Base-by-base conservation (phyloP, 1,284 basidiomycete genomes). In the Cutaneotrichosporon cavernicola region DNA sequence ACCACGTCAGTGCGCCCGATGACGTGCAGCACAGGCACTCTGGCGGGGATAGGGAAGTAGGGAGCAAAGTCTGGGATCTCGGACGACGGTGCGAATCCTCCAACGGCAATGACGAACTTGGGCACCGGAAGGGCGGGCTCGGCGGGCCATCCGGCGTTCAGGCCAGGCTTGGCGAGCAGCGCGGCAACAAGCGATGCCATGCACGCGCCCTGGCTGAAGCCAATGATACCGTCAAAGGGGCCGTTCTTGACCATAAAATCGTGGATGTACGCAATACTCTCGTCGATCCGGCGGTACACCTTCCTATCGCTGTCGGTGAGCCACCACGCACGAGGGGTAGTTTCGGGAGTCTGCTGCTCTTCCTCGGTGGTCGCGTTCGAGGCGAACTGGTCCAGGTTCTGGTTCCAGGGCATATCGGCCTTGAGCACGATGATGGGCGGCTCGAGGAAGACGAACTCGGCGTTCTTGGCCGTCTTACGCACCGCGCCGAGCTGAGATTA, bases 191-290 rank as follows among this genome's bases (percentile, higher is more conserved):
- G 73, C 7, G 86, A 87, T 32, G 90, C 91, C 82, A 93, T 86
- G 14, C 86, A 87, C 16, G 89, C 91, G 34, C 91, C 91, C 81
- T 94, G 91, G 62, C 89, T 90, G 79, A 92, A 92, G 9, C 90
- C 91, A 75, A 94, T 87, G 18, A 94, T 84, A 34, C 91, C 92
- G 62, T 83, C 81, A 55, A 83, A 84, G 0, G 81, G 81, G 5
- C 73, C 76, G 49, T 82, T 74, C 61, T 78, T 74, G 51, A 77
- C 70, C 64, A 83, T 65, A 36, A 80, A 78, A 30, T 81, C 80
- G 70, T 71, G 84, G 62, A 84, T 63, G 70, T 81, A 82, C 10
- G 65, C 65, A 7, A 83, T 68, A 7, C 83, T 84, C 63, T 89
- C 88, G 52, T 88, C 86, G 40, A 92, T 80, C 8, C 88, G 70